Conservation (phyloP, 2,329 filamentous ascomycete species). For the Penicillium sp. region DNA sequence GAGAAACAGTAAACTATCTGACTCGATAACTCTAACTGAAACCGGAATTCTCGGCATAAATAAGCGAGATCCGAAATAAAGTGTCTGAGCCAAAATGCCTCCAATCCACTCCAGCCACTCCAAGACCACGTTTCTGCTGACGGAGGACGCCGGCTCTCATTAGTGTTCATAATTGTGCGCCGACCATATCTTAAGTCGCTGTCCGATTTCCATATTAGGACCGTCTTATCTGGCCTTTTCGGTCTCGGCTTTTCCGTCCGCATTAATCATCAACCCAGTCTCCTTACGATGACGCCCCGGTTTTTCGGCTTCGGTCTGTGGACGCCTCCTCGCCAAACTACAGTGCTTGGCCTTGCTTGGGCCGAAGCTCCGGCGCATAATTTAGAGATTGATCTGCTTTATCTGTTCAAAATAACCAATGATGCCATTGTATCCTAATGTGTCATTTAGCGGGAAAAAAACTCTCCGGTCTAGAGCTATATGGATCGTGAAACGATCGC, state of each 20-base stretch:
- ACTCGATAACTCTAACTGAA: not conserved
- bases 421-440: too few species aligned
- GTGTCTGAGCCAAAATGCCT: not conserved
- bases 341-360: slow-evolving; percentile 28
- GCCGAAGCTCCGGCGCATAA: slow-evolving; percentile 16
- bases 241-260: not conserved
- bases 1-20: not conserved
- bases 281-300: slow-evolving; percentile 4
- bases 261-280: not conserved
- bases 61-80: slow-evolving; percentile 2
- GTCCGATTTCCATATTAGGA: not conserved
- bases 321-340: slow-evolving; percentile 20
- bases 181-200: not conserved
- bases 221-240: not conserved
- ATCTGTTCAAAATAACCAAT: not conserved
- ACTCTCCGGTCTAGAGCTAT: not conserved
- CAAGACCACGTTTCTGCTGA: slow-evolving; percentile 1
- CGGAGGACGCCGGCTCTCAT: not conserved
- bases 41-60: slow-evolving; percentile 2
- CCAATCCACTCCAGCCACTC: not conserved
- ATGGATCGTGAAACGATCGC: slow-evolving; percentile 5
- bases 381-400: slow-evolving; percentile 2
- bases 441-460: too few species aligned
- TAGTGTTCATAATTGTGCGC: not conserved
- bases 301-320: slow-evolving; percentile 15